A percentile compares a stretch with the other conserved stretches of the same genome.
Conservation (phyloP, 1,284 basidiomycete species). For the Austroboletus olivaceoglutinosus region DNA sequence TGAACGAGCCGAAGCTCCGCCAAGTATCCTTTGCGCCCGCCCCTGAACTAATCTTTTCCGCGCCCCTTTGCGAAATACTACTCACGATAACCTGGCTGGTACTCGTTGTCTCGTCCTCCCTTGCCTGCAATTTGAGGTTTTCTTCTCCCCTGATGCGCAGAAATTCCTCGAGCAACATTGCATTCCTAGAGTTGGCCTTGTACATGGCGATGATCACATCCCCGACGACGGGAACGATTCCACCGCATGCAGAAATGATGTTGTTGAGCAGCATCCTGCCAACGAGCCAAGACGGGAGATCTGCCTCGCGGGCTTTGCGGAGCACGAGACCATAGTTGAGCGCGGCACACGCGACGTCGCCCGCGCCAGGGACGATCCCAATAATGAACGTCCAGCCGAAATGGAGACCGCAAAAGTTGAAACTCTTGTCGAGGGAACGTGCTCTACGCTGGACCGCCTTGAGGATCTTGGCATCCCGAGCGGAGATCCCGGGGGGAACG, state of each 20-base stretch:
- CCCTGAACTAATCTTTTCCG: constrained; percentile 50
- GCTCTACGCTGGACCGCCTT: constrained; percentile 76
- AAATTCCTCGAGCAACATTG: constrained; percentile 70
- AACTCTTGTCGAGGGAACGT: constrained; percentile 90
- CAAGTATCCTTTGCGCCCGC: constrained; percentile 36
- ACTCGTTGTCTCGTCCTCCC: constrained; percentile 23
- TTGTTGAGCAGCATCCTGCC: constrained; percentile 81
- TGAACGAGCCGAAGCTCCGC: constrained; percentile 7
- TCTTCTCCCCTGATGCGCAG: constrained; percentile 66
- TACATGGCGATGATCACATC: constrained; percentile 73
- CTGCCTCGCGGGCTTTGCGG: constrained; percentile 71
- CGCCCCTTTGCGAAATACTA: constrained; percentile 33
- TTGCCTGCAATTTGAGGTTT: constrained; percentile 48
- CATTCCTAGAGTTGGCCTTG: constrained; percentile 92
- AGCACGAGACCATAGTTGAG: constrained; percentile 82
- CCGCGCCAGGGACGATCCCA: constrained; percentile 72
- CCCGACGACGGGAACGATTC: constrained; percentile 77
- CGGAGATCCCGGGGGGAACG: constrained; percentile 75
- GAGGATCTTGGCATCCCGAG: constrained; percentile 75
- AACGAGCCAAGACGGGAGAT: constrained; percentile 66
- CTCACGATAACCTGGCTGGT: background rate
- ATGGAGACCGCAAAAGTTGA: constrained; percentile 77
- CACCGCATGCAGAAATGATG: constrained; percentile 66
- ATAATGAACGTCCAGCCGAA: constrained; percentile 89
- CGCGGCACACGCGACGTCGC: constrained; percentile 61